Base-by-base conservation (phyloP, 768 basidiomycete genomes). In the Boletus rubescentipes region DNA sequence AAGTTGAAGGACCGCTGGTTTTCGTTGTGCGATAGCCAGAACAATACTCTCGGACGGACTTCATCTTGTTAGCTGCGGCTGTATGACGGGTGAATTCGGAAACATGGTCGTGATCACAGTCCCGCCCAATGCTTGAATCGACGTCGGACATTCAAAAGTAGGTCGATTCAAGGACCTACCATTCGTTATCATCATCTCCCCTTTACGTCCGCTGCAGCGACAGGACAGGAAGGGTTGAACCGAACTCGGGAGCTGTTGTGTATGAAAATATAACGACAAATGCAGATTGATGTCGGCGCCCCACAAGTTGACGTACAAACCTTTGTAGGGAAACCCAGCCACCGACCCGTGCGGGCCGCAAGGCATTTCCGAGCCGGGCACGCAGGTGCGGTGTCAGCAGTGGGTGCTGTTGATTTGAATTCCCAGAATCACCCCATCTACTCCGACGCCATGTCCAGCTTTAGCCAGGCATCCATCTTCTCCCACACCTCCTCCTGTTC, bases 401-500 rank as follows among this genome's bases (percentile, higher is more conserved):
- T 38, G 32, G 38, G 36, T 18, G 16, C 10, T 29, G 20, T 16
- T 7, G 20, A 14, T 31, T 26, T 26, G 9, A 14, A n/a, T 32
- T 31, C 37, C 8, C 34, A 52, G 20, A 26, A 9, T 49, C 32
- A 20, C 45, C 3, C 18, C 18, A 26, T 35, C 32, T 57, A 55
- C 55, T 59, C 60, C 46, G 60, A 54, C 29, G 30, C 35, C 23
- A 29, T 16, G 20, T 55, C 42, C 32, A 49, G 11, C 42, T 34
- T 42, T 49, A 87, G 61, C 88, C 87, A 91, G 5, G 49, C 68
- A 62, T 84, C 84, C 73, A 89, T 75, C 59, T 73, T 68, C 26
- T 69, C 67, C 89, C 89, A 91, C 12, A 89, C 69, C 7, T 61
- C 70, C 44, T 71, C 64, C 63, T 86, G 84, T 65, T 86, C 85